These are phyloP conservation scores for Rhododendron griersonianum DNA, from an alignment of 148 eudicot species.

Conservation along the genomic window DNA sequence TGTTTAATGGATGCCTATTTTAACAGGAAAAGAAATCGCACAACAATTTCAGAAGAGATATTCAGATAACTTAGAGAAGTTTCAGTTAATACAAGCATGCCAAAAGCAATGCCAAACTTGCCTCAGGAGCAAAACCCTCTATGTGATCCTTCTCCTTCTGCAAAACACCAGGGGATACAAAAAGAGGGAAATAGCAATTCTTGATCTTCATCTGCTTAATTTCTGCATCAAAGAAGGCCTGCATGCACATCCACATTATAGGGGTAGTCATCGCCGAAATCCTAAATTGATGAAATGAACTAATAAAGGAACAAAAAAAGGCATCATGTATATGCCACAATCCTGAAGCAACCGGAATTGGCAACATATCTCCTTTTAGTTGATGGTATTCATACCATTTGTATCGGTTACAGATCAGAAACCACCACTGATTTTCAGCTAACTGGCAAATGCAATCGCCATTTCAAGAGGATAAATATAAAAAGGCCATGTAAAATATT, in stretches of 20 bases:
- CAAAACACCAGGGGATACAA: slow-evolving; percentile 78
- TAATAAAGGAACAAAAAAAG: not conserved
- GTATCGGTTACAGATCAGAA: not conserved
- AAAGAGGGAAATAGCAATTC: slow-evolving; percentile 90
- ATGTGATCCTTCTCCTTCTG: slow-evolving; percentile 94
- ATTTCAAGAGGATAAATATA: not conserved
- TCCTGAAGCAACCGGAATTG: not conserved
- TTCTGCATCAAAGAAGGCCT: slow-evolving; percentile 88
- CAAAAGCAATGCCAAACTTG: slow-evolving; percentile 16
- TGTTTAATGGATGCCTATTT: not conserved
- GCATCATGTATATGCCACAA: not conserved
- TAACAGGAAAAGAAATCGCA: not conserved
- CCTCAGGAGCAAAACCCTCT: slow-evolving; percentile 99
- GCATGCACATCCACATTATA: slow-evolving; percentile 31
- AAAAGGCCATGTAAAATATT: not conserved
- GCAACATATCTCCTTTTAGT: slow-evolving; percentile 2
- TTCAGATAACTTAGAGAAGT: not conserved
- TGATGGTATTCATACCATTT: not conserved
- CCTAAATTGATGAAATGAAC: not conserved
- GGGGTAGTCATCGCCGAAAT: not conserved
- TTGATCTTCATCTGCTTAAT: slow-evolving; percentile 87
- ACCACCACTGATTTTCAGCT: not conserved
- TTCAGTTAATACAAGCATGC: slow-evolving; percentile 8
- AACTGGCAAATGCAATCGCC: not conserved
- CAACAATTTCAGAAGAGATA: not conserved